Base-by-base conservation (phyloP, 805 yeast species). In the Candida ascalaphidarum region DNA sequence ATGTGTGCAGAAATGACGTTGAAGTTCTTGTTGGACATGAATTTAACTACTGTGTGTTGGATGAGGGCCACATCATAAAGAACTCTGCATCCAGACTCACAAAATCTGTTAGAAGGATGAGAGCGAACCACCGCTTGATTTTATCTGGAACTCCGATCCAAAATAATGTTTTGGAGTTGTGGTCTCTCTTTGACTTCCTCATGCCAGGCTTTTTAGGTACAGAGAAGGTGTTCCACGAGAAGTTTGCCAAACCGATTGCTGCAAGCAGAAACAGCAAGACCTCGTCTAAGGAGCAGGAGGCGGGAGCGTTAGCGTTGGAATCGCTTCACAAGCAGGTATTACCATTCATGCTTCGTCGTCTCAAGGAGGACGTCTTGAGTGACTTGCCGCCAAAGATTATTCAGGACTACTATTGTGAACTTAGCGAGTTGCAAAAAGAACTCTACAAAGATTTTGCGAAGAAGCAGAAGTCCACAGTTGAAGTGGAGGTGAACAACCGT, bases 181-280 rank as follows among this genome's bases (percentile, higher is more conserved):
- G 99, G 99, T 92, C 98, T 3, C 63, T 92, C 46, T 92, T 92
- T 63, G 98, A 92, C 54, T 92, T 86, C 53, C 65, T 92, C 52
- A 92, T 92, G 99, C 99, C 99, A 2, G 99, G 99, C 0, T 92
- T 92, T 47, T 63, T 92, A 39, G 99, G 99, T 10, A 78, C 94
- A 3, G 98, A 92, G 47, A 89, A 86, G 54, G 71, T 80, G 27
- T 92, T 92, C 61, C 92, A 86, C 46, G 97, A 89, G 37, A 72
- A 88, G 40, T 92, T 89, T 65, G 94, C 96, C n/a, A 88, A 88
- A 47, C 99, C 99, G 3, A 92, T 92, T 50, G 89, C 96, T 3
- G 89, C 94, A 2, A 81, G 95, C 22, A 68, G 96, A 48, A 84
- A 82, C 40, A 78, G 85, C 40, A 89, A 88, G 50, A 83, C 88